Evolutionary conservation across 768 basidiomycete genomes (phyloP).

Genomic region (Naganishia onofrii): DNA sequence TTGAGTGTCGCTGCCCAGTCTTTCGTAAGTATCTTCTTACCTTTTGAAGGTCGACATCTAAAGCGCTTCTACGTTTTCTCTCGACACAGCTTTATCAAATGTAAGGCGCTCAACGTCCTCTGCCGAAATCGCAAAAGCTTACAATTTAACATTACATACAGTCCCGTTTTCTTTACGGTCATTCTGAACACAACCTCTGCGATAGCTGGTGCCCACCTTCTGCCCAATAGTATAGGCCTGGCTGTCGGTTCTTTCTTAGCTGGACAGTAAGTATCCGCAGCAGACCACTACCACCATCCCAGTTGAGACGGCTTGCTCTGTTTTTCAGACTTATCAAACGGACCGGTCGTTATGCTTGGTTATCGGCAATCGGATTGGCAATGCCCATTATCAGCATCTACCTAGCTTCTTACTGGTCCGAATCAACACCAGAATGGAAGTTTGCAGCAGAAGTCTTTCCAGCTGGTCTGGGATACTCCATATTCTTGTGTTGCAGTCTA

Average conservation of each 20-base stretch:
- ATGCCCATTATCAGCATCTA: constrained; percentile 39
- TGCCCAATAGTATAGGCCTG: constrained; percentile 46
- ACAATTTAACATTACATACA: not conserved
- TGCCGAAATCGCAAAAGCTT: not conserved
- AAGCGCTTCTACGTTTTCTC: constrained; percentile 3
- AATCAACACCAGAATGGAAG: constrained; percentile 38
- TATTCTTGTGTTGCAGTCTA: constrained; percentile 46
- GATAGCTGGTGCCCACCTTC: constrained; percentile 42
- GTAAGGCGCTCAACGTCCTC: constrained; percentile 23
- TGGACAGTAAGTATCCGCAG: constrained; percentile 39
- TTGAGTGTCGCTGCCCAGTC: constrained; percentile 42
- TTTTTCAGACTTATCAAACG: constrained; percentile 36
- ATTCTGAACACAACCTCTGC: constrained; percentile 47
- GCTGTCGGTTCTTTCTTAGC: constrained; percentile 46
- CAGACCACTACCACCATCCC: not conserved
- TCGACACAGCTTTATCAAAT: constrained; percentile 40
- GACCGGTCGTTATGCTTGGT: constrained; percentile 39
- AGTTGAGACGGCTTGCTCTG: not conserved
- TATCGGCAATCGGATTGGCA: constrained; percentile 40
- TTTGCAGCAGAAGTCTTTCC: constrained; percentile 46
- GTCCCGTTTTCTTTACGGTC: constrained; percentile 50
- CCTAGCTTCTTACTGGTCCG: constrained; percentile 42
- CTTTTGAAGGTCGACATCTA: not conserved
- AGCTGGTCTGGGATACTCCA: constrained; percentile 45
- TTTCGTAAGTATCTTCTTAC: constrained; percentile 41